A percentile compares a stretch with the other conserved stretches of the same genome.
Conservation (phyloP, 2,329 filamentous ascomycete species). For the Alternaria gansuensis region DNA sequence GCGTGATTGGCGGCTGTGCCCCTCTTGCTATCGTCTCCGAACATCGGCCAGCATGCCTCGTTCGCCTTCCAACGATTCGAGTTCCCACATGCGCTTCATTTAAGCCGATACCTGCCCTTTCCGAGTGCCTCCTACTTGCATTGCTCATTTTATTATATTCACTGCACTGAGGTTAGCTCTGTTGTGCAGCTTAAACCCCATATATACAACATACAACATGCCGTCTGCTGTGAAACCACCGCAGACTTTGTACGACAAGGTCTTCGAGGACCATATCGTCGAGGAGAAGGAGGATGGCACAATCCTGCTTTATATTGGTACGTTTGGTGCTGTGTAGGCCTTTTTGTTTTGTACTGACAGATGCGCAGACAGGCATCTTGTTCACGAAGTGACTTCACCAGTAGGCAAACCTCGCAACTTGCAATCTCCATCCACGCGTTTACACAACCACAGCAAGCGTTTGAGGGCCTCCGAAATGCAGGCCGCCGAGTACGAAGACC, state of each 20-base stretch:
- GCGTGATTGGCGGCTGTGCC: conserved; percentile 37
- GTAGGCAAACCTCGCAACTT: conserved; percentile 58
- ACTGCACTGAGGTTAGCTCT: conserved; percentile 16
- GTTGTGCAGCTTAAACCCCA: conserved; percentile 30
- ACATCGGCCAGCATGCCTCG: conserved; percentile 41
- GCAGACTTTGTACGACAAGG: conserved; percentile 96
- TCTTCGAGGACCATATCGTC: conserved; percentile 92
- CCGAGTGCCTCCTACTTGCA: conserved; percentile 14
- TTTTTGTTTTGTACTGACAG: conserved; percentile 33
- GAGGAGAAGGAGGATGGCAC: conserved; percentile 96
- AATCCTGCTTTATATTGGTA: conserved; percentile 90
- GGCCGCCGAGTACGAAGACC: conserved; percentile 87
- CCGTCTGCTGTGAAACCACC: conserved; percentile 75
- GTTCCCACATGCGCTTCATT: conserved; percentile 37
- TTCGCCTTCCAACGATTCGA: conserved; percentile 39
- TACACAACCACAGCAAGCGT: conserved; percentile 77
- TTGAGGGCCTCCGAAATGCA: conserved; percentile 92
- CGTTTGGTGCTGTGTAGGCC: conserved; percentile 41
- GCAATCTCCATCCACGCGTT: conserved; percentile 15
- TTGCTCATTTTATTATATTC: conserved; percentile 4
- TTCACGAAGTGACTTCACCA: conserved; percentile 98
- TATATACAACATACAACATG: conserved; percentile 73
- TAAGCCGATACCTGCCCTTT: conserved; percentile 29
- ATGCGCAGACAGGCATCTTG: conserved; percentile 82
- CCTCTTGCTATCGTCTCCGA: conserved; percentile 37